Base-by-base conservation (phyloP, 202 grass and related monocot species). In the Alloteropsis angusta region DNA sequence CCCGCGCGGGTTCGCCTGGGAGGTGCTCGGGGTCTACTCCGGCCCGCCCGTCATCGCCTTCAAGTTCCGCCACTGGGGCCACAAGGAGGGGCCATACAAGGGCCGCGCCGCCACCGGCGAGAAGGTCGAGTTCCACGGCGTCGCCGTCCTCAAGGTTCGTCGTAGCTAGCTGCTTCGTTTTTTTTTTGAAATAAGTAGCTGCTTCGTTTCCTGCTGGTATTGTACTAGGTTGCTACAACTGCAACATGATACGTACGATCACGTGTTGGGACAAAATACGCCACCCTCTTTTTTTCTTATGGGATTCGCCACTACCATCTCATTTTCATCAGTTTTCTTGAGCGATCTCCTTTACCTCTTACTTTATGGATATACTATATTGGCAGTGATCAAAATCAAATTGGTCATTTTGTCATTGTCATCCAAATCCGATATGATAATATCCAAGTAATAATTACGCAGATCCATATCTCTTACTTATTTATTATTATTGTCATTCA, bases 61-160 rank as follows among this genome's bases (percentile, higher is more conserved):
- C 83, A 97, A 97, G 91, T 97, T 88, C 83, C 76, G 95, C 42
- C 95, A 97, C 86, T 94, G 95, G 94, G 94, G 91, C 0, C 78
- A 90, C 82, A 92, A 82, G 85, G 94, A 94, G 41, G 94, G 91
- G 0, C 82, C 83, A 0, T 98, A 85, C 85, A 98, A 90, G 82
- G 89, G 55, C 23, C 91, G 70, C 65, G 78, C 83, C 5, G 85
- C 95, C 14, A 92, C 91, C 68, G 89, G 91, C 30, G 85, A 92
- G 15, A 87, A 66, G 64, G 87, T 98, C 13, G 81, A 98, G 85
- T 90, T 94, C 78, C 70, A 61, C 39, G 95, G 91, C 71, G 81
- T 90, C 62, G 92, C 87, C 85, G 77, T 94, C 35, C 89, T 98
- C 60, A 98, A 92, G 91, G 94, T 92, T 60, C n/a, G n/a, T n/a